phyloP scores from a whole-genome alignment of 2,329 filamentous ascomycete genomes.

The Monilinia polystroma region DNA sequence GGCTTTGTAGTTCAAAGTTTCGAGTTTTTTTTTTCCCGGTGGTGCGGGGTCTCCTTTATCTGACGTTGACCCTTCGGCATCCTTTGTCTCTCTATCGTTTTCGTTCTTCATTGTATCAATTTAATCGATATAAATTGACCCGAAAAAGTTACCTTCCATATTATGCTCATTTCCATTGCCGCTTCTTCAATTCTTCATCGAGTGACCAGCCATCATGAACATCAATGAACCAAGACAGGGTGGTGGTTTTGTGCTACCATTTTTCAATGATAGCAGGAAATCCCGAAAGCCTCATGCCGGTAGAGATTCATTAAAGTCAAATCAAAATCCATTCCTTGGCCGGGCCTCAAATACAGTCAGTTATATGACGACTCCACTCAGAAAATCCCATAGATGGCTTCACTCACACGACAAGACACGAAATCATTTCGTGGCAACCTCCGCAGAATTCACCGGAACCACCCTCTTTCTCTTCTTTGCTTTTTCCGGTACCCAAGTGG shows the following conservation, averaged over 20 bases:
- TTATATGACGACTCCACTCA: neutral
- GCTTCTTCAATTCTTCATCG: conserved; percentile 21
- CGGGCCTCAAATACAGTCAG: conserved; percentile 30
- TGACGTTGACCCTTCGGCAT: neutral
- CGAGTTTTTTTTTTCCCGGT: neutral
- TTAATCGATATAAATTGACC: neutral
- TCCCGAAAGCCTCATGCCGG: conserved; percentile 19
- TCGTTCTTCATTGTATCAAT: neutral
- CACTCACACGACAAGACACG: conserved; percentile 23
- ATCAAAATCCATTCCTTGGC: conserved; percentile 26
- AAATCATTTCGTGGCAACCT: conserved; percentile 27
- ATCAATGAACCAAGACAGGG: conserved; percentile 32
- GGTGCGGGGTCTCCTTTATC: conserved; percentile 1
- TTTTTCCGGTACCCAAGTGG: conserved; percentile 34
- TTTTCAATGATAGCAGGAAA: conserved; percentile 27
- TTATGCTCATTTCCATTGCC: neutral
- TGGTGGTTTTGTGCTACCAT: conserved; percentile 31
- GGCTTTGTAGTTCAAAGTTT: conserved; percentile 8
- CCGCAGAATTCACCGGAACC: conserved; percentile 33
- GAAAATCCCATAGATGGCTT: conserved; percentile 22
- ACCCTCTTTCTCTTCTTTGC: conserved; percentile 36
- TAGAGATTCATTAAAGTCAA: conserved; percentile 30
- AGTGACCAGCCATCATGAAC: conserved; percentile 29
- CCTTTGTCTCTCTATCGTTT: neutral
- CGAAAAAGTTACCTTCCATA: neutral